A percentile compares a stretch with the other conserved stretches of the same genome.
phyloP scores from a whole-genome alignment of 2,329 filamentous ascomycete species.

The Calonectria montana region DNA sequence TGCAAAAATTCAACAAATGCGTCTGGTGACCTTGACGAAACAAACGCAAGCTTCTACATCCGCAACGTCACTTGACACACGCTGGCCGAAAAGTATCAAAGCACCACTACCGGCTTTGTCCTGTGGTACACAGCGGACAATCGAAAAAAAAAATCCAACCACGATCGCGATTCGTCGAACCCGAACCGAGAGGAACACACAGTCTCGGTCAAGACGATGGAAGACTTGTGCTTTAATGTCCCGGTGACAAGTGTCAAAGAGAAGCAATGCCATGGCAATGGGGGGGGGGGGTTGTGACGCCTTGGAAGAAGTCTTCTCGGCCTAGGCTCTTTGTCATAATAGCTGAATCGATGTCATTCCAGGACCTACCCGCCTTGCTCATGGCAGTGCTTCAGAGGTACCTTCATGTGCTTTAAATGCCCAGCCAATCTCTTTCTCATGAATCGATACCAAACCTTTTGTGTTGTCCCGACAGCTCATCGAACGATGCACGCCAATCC shows the following conservation, averaged over 20 bases:
- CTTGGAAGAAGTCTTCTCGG: neutral
- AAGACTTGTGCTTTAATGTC: neutral
- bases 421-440: slow-evolving; percentile 18
- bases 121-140: neutral
- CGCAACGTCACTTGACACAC: neutral
- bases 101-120: slow-evolving; percentile 1
- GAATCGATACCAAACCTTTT: neutral
- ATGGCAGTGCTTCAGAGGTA: neutral
- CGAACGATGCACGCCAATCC: slow-evolving; percentile 22
- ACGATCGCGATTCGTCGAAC: neutral
- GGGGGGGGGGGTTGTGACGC: neutral
- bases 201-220: neutral
- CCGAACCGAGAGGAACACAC: slow-evolving; percentile 8
- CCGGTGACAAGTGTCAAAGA: neutral
- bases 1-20: neutral
- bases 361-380: neutral
- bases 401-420: slow-evolving; percentile 1
- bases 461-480: neutral
- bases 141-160: neutral
- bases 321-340: slow-evolving; percentile 9
- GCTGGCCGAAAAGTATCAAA: neutral
- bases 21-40: neutral
- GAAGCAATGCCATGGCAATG: neutral
- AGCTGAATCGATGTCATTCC: slow-evolving; percentile 16
- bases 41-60: neutral